phyloP scores from a whole-genome alignment of 140 eudicot genomes.

The Ambrosia hybrid region DNA sequence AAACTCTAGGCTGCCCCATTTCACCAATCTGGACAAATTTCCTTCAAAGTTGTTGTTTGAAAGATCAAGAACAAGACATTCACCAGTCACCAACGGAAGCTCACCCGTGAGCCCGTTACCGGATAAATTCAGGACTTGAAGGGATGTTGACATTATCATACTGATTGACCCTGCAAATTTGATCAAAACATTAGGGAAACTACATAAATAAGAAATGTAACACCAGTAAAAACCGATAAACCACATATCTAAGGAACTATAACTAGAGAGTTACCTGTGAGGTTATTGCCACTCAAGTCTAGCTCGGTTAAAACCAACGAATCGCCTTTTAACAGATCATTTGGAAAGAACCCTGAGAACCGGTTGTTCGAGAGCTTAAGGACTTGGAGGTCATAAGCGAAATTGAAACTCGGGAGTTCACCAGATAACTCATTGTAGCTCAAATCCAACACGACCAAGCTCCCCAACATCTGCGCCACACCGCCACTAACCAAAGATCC shows the following conservation, averaged over 20 bases:
- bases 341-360: constrained; percentile 84
- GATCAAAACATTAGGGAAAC: constrained; percentile 6
- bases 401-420: constrained; percentile 88
- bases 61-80: constrained; percentile 71
- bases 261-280: constrained; percentile 56
- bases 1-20: constrained; percentile 86
- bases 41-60: constrained; percentile 83
- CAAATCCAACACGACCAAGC: constrained; percentile 76
- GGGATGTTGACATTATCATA: constrained; percentile 74
- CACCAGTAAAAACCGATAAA: not conserved
- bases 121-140: constrained; percentile 72
- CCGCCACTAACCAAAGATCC: constrained; percentile 77
- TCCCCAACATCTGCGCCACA: constrained; percentile 65
- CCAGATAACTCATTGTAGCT: constrained; percentile 87
- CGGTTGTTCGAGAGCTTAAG: constrained; percentile 79
- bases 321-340: constrained; percentile 87
- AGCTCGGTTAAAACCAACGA: constrained; percentile 73
- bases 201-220: not conserved
- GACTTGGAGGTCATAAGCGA: constrained; percentile 84
- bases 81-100: constrained; percentile 88
- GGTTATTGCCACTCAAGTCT: constrained; percentile 92
- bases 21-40: constrained; percentile 64
- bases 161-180: constrained; percentile 72
- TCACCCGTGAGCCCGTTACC: constrained; percentile 81
- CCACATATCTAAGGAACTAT: not conserved